Base-by-base conservation (phyloP, 208 protist genomes). In the Trypanosoma cruzi region DNA sequence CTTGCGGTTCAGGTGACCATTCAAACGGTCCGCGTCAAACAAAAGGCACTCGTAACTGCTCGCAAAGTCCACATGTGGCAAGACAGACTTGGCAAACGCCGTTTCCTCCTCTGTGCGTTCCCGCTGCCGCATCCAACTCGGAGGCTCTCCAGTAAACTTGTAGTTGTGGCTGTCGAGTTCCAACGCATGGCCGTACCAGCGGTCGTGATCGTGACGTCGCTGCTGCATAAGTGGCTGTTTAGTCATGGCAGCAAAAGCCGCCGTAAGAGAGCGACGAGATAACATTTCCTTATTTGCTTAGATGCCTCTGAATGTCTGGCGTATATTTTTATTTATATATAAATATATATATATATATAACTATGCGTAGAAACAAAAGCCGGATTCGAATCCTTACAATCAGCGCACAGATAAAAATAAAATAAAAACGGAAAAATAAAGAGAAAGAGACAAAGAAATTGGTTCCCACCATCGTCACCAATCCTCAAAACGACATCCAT, bases 131-230 rank as follows among this genome's bases (percentile, higher is more conserved):
- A 90, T 92, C 89, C 89, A 94, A 46, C 61, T 79, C 28, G 85
- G 85, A 8, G 81, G 77, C 77, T 92, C 86, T 20, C 86, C 89
- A 63, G 81, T 94, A 62, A 91, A 94, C 76, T 89, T 88, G 81
- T 94, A 94, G 75, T 91, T 91, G 71, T 88, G 81, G 59, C 70
- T 88, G 82, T 94, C 89, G 20, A 92, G 81, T 78, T 92, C 89
- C 7, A 94, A 64, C 13, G 86, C 82, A 71, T 92, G 85, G 72
- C 86, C 89, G 80, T 95, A 92, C 89, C 89, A 95, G 80, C 86
- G 86, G 70, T 92, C 89, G 73, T 95, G 86, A 67, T 92, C 86
- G 75, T 84, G 68, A 44, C 86, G 81, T 37, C 80, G 77, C 74
- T 95, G 89, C 64, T 76, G 68, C n/a, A 63, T 26, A 3, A 94